Conservation (phyloP, 495 filamentous ascomycete species). For the Saxispiralis lemnorum region DNA sequence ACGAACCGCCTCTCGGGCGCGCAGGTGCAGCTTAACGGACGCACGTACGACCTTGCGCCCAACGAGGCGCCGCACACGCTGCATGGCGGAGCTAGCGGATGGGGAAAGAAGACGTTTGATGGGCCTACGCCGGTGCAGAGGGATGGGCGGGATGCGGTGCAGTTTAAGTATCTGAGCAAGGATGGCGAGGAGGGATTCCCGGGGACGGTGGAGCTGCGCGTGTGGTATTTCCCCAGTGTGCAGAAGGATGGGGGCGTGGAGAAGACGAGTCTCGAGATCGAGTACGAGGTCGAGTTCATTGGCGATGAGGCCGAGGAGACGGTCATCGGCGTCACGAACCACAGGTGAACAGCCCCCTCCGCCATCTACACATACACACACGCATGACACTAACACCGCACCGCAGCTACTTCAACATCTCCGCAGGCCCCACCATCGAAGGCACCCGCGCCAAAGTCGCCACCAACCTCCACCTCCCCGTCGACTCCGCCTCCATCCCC, state of each 20-base stretch:
- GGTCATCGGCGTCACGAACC: slow-evolving; percentile 79
- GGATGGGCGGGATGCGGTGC: slow-evolving; percentile 54
- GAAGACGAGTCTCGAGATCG: slow-evolving; percentile 55
- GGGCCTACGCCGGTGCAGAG: slow-evolving; percentile 50
- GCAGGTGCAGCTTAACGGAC: slow-evolving; percentile 56
- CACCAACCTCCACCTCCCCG: slow-evolving; percentile 55
- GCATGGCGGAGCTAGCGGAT: slow-evolving; percentile 67
- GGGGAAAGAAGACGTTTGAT: slow-evolving; percentile 69
- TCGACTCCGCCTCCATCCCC: slow-evolving; percentile 40
- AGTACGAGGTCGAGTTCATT: slow-evolving; percentile 76
- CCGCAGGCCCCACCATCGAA: slow-evolving; percentile 45
- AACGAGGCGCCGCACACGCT: slow-evolving; percentile 69
- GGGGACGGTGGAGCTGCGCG: slow-evolving; percentile 57
- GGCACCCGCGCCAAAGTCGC: slow-evolving; percentile 57
- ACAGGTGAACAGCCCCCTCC: slow-evolving; percentile 45
- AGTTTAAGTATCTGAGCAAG: slow-evolving; percentile 53
- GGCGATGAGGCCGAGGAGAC: slow-evolving; percentile 61
- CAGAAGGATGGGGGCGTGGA: slow-evolving; percentile 36
- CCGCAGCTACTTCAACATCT: slow-evolving; percentile 85
- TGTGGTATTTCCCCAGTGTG: slow-evolving; percentile 61
- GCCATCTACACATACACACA: background rate
- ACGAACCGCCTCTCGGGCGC: slow-evolving; percentile 72
- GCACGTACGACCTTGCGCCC: slow-evolving; percentile 43
- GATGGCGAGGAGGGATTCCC: slow-evolving; percentile 79
- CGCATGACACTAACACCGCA: background rate